phyloP scores from a whole-genome alignment of 495 filamentous ascomycete genomes.

The Ascodesmis nigricans region DNA sequence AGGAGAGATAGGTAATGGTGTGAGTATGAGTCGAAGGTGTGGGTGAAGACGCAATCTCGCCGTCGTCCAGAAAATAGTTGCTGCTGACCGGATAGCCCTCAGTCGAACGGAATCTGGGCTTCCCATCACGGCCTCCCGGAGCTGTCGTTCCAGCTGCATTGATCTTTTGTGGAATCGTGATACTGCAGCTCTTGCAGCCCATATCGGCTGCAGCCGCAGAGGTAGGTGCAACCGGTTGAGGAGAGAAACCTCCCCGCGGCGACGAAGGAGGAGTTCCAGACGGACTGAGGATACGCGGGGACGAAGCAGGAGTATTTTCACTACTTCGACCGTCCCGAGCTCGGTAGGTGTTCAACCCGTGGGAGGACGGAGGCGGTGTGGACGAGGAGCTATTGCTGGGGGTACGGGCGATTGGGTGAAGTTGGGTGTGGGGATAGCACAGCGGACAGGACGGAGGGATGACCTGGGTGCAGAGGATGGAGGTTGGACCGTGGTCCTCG shows the following conservation, averaged over 20 bases:
- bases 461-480: slow-evolving; percentile 83
- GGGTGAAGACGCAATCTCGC: too few relatives aligned
- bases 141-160: slow-evolving; percentile 15
- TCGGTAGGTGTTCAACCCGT: slow-evolving; percentile 9
- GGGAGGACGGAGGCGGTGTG: slow-evolving; percentile 18
- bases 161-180: slow-evolving; percentile 34
- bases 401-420: slow-evolving; percentile 24
- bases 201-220: slow-evolving; percentile 35
- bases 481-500: slow-evolving; percentile 85
- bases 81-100: slow-evolving; percentile 16
- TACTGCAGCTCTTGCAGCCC: slow-evolving; percentile 38
- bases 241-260: slow-evolving; percentile 15
- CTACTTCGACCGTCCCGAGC: too few relatives aligned
- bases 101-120: neutral
- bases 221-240: slow-evolving; percentile 27
- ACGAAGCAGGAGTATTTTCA: slow-evolving; percentile 34
- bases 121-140: slow-evolving; percentile 1
- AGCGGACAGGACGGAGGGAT: slow-evolving; percentile 53
- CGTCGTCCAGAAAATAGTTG: slow-evolving; percentile 27
- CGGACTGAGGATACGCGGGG: slow-evolving; percentile 28
- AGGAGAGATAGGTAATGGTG: slow-evolving; percentile 67
- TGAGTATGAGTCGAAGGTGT: slow-evolving; percentile 41
- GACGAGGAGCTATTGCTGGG: slow-evolving; percentile 25
- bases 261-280: slow-evolving; percentile 17
- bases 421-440: slow-evolving; percentile 35